Conservation (phyloP, 345 rosid species). For the Luvunga scandens region DNA sequence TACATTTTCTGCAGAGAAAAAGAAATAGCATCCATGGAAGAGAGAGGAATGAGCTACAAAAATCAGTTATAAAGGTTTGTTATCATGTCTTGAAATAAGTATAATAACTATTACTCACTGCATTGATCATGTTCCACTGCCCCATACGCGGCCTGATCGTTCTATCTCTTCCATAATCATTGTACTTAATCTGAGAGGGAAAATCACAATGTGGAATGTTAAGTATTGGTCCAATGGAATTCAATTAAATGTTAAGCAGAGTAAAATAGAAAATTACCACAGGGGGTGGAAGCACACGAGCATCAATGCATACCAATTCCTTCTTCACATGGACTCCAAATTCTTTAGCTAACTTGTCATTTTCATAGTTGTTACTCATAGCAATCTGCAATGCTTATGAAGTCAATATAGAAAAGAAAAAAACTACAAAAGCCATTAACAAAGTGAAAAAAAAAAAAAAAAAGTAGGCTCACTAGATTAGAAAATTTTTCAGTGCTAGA, state of each 20-base stretch:
- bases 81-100: not conserved
- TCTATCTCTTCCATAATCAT: slow-evolving; percentile 44
- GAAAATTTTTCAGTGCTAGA: not conserved
- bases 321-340: slow-evolving; percentile 53
- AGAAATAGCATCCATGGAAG: not conserved
- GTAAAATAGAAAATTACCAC: slow-evolving; percentile 30
- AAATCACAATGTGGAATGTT: not conserved
- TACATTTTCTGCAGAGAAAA: slow-evolving; percentile 61
- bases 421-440: not conserved
- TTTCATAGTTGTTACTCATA: not conserved
- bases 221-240: not conserved
- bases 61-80: not conserved
- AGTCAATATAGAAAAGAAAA: not conserved
- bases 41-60: not conserved
- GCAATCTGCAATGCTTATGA: slow-evolving; percentile 38
- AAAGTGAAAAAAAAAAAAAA: too few species aligned
- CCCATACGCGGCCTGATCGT: slow-evolving; percentile 50
- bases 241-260: not conserved
- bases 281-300: slow-evolving; percentile 70
- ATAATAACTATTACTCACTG: slow-evolving; percentile 32
- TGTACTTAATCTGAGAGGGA: slow-evolving; percentile 56
- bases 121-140: slow-evolving; percentile 76
- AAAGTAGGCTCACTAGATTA: too few species aligned
- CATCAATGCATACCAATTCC: slow-evolving; percentile 43
- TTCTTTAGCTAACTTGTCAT: slow-evolving; percentile 28